Evolutionary conservation across 169 alveolate species (phyloP), one percentile per base, ranked within the genome.

Genomic region (Plasmodium falciparum): DNA sequence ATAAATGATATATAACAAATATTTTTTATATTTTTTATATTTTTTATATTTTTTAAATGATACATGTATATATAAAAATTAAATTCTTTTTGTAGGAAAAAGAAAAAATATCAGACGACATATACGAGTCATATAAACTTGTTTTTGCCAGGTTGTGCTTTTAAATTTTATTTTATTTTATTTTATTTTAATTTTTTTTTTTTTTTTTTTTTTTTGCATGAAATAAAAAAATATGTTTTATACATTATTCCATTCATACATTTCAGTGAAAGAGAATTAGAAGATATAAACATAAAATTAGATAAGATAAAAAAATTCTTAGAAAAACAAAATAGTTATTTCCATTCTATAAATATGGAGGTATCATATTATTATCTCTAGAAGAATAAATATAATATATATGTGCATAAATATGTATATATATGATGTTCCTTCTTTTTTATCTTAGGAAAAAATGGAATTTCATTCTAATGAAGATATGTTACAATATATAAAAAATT

Each of bases 281-380:
- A 65, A 67, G 90, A 80, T 33, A 49, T 80, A 52, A 80, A 80
- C 62, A 80, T 80, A 24, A 80, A 80, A 58, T 22, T 80, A 61
- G 90, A 80, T 47, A 80, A 80, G 56, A 80, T 80, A 67, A 49
- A 67, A 80, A 67, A 80, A 47, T 80, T 67, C 62, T 13, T 80
- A 12, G 90, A 80, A 49, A 80, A 80, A 15, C 90, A 80, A 80
- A 80, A 80, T 59, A 67, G 56, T n/a, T 85, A 85, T 54, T 85
- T 85, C 33, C 13, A 85, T 52, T 85, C 92, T 17, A 85, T 85
- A 58, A 69, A 85, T 71, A 85, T 85, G 88, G 92, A 85, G 74
- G 92, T 85, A 85, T 17, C 17, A 26, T 49, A 33, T 5, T 33
- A 12, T 45, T 13, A 22, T 33, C 12, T 54, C 13, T 15, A 66